Base-by-base conservation (phyloP, 169 alveolate species). In the Babesia microti region DNA sequence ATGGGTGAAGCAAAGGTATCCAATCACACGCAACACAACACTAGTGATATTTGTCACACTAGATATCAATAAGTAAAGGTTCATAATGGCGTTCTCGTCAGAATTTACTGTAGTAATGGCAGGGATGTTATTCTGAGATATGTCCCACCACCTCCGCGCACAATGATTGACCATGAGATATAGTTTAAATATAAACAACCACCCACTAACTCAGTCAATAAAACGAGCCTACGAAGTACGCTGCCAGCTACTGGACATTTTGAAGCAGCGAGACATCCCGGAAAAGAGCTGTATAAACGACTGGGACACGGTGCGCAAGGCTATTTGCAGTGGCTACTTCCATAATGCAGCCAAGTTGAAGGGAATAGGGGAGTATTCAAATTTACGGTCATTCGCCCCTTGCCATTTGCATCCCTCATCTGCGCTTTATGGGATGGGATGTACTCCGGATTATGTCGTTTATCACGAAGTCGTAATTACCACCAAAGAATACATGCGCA, bases 381-480 rank as follows among this genome's bases (percentile, higher is more conserved):
- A 94, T 68, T 73, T 97, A 43, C 75, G 98, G 72, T 91, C 98
- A 11, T 95, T 96, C 34, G 92, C 93, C 19, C 97, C 98, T 26
- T 93, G 98, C 45, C 89, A 90, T 46, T 72, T 95, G 18, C 99
- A 97, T 69, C 99, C 99, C 17, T 85, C 97, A 7, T 87, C 97
- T 50, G 96, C 99, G 4, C 85, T 97, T 45, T 95, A 88, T 72
- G 91, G 97, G 33, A 83, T 93, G 48, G 99, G 99, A 15, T 88
- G 88, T 68, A 91, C 98, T 15, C 99, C 99, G 5, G 99, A 97
- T 59, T 95, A 95, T 82, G 97, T 95, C 29, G 97, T 97, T 26
- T 97, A 97, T 80, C 99, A 95, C 79, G 99, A 97, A 72, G 89
- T 94, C 35, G 92, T 95, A 24, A 88, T 93, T 84, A 97, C 99